Percentiles rank a stretch among this genome's conserved stretches.
Conservation (phyloP, 352 stramenopile species). For the Pythium volutum region DNA sequence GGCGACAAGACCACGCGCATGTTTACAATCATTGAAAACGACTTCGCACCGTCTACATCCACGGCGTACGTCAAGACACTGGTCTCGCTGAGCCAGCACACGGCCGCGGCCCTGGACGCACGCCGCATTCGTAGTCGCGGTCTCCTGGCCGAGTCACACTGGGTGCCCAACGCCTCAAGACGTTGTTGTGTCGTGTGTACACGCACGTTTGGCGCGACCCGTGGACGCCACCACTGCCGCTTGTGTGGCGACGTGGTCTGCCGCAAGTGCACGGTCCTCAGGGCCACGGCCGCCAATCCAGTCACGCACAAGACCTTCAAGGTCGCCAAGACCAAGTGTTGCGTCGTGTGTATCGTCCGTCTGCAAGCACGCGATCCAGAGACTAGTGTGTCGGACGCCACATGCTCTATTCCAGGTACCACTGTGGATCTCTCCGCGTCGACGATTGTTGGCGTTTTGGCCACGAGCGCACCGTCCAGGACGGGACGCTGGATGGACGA, state of each 20-base stretch:
- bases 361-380: slow-evolving; percentile 37
- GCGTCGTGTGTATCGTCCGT: slow-evolving; percentile 49
- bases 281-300: slow-evolving; percentile 39
- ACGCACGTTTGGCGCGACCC: slow-evolving; percentile 52
- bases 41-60: slow-evolving; percentile 29
- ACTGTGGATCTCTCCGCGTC: too few species aligned
- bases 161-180: slow-evolving; percentile 46
- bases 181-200: slow-evolving; percentile 56
- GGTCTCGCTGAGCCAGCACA: slow-evolving; percentile 52
- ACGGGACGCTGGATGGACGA: too few species aligned
- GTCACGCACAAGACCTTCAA: slow-evolving; percentile 40
- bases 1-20: slow-evolving; percentile 36
- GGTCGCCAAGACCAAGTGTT: slow-evolving; percentile 57
- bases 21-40: slow-evolving; percentile 58
- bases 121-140: slow-evolving; percentile 56
- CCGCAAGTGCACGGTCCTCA: slow-evolving; percentile 57
- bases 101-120: slow-evolving; percentile 56
- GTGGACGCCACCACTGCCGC: slow-evolving; percentile 70
- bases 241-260: slow-evolving; percentile 75
- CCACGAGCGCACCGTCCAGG: slow-evolving; percentile 14
- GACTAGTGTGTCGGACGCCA: too few species aligned
- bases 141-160: slow-evolving; percentile 46
- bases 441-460: too few species aligned
- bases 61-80: slow-evolving; percentile 39
- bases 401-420: too few species aligned